These are phyloP conservation scores for Curvularia eragrostidis DNA, from an alignment of 2,329 filamentous ascomycete species.

Conservation along the genomic window DNA sequence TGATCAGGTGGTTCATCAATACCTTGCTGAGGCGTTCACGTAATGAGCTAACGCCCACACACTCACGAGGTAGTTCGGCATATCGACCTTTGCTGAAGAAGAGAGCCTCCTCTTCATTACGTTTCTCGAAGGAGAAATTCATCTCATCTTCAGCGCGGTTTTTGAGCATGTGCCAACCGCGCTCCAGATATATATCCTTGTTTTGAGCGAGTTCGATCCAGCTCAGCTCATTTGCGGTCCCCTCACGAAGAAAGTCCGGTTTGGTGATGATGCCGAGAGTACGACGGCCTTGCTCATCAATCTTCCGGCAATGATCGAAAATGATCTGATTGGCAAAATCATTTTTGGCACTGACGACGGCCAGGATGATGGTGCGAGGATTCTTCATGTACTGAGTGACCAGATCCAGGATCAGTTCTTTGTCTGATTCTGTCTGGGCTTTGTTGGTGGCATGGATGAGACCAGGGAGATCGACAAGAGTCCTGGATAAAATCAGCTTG, in stretches of 20 bases:
- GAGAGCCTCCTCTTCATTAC: constrained; percentile 47
- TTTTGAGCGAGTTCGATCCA: constrained; percentile 53
- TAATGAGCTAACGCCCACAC: constrained; percentile 59
- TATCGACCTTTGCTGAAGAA: constrained; percentile 49
- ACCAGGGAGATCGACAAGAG: constrained; percentile 56
- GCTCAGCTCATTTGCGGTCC: constrained; percentile 53
- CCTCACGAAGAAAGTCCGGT: constrained; percentile 55
- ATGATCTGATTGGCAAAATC: constrained; percentile 66
- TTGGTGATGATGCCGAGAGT: constrained; percentile 67
- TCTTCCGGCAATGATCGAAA: constrained; percentile 55
- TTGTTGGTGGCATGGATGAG: constrained; percentile 50
- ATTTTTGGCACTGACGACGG: constrained; percentile 49
- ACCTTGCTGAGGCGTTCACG: constrained; percentile 60
- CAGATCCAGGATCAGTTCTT: constrained; percentile 30
- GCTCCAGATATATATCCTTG: constrained; percentile 49
- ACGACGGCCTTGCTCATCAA: constrained; percentile 56
- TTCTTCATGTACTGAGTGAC: constrained; percentile 39
- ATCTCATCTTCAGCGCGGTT: constrained; percentile 54
- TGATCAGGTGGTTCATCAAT: constrained; percentile 49
- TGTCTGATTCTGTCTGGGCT: constrained; percentile 31
- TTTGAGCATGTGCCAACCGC: constrained; percentile 63
- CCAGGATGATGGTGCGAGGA: constrained; percentile 39
- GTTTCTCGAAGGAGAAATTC: constrained; percentile 47
- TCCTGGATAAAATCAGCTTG: constrained; percentile 40
- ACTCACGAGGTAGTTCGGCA: constrained; percentile 31